Base-by-base conservation (phyloP, 1,284 basidiomycete species). In the Sanguinoderma infundibulare region DNA sequence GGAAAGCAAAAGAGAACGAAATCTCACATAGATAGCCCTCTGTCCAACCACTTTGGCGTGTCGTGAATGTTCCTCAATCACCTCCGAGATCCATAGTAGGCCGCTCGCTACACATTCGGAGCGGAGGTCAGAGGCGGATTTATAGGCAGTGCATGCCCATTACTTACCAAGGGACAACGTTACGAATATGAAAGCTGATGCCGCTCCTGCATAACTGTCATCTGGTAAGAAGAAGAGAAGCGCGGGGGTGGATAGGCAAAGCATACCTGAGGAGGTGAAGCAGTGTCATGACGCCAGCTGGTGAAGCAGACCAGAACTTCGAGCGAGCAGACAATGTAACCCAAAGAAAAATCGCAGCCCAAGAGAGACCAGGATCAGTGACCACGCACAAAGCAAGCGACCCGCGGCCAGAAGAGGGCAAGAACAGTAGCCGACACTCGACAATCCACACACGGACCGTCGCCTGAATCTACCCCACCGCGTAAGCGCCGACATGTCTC, bases 21-120 rank as follows among this genome's bases (percentile, higher is more conserved):
- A 10, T 12, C 93, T 70, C 73, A 96, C 96, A 76, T 95, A 96
- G 69, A 94, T 92, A 15, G 87, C 85, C 63, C 92, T 81, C 74
- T 92, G 88, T 1, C 96, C 96, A 22, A 95, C 73, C 1, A 78
- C 69, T 77, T 97, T 97, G 8, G 96, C 92, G 55, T 83, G 71
- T 47, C 86, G 85, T 14, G 94, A 90, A 75, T 97, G 90, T 74
- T 98, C 96, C 74, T 98, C 96, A 66, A 98, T 97, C 51, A 98
- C 77, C 75, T 98, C 96, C 2, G 96, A 96, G 32, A 98, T 80
- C 83, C 95, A 96, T 61, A 98, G 79, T 53, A 98, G 80, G 9
- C 95, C 96, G 74, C 93, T 96, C 54, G 96, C 96, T 96, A 72
- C 40, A 61, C 22, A 34, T 9, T 14, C 6, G 5, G 35, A 15